phyloP scores from a whole-genome alignment of 2,329 filamentous ascomycete genomes.

The Clonostachys byssicola region DNA sequence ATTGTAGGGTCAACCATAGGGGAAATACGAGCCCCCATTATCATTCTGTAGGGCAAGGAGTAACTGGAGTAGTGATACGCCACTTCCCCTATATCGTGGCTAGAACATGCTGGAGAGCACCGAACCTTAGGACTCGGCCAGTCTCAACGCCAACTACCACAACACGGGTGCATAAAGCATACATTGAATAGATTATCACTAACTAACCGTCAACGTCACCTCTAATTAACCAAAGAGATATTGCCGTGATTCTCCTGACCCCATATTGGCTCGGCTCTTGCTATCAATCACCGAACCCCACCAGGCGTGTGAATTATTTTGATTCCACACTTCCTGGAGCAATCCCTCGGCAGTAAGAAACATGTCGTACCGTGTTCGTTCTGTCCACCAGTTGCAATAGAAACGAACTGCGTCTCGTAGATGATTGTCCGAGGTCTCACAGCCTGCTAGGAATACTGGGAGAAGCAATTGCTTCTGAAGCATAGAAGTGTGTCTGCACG shows the following conservation, averaged over 20 bases:
- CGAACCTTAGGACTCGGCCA: no score
- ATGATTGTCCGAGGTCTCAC: slow-evolving; percentile 15
- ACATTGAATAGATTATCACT: no score
- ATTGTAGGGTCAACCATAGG: no score
- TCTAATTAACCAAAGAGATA: not conserved
- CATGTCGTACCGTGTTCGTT: slow-evolving; percentile 23
- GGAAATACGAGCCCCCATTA: no score
- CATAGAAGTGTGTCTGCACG: slow-evolving; percentile 16
- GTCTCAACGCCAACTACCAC: no score
- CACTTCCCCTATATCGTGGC: no score
- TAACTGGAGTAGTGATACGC: no score
- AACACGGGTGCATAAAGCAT: no score
- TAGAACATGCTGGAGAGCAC: no score
- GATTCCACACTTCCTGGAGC: slow-evolving; percentile 11
- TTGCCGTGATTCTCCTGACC: not conserved
- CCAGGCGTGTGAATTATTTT: not conserved
- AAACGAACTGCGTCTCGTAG: slow-evolving; percentile 13
- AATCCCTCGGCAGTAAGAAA: slow-evolving; percentile 10
- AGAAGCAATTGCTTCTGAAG: slow-evolving; percentile 28
- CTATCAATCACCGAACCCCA: not conserved
- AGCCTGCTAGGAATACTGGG: slow-evolving; percentile 24
- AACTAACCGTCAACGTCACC: no score
- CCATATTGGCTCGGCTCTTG: not conserved
- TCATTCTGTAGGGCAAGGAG: no score
- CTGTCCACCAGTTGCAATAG: slow-evolving; percentile 23